Evolutionary conservation across 2,329 filamentous ascomycete genomes (phyloP).

Genomic region (Pseudogymnoascus verrucosus): DNA sequence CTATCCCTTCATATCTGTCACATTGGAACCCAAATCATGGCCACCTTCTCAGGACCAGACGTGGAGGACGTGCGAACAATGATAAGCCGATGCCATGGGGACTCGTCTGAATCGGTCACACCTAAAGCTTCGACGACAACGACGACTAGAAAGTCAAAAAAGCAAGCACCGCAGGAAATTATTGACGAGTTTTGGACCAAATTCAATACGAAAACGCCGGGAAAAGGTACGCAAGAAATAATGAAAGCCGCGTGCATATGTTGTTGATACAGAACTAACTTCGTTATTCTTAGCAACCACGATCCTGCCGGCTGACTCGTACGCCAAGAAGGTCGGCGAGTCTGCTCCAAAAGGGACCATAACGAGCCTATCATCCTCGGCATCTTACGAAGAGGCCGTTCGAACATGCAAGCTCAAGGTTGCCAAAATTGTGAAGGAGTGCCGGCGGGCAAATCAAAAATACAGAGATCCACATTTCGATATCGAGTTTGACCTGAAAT

Average conservation of each 20-base stretch:
- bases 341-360: constrained; percentile 46
- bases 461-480: constrained; percentile 85
- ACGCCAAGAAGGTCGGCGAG: constrained; percentile 52
- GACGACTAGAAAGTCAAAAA: constrained; percentile 32
- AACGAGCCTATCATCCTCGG: constrained; percentile 48
- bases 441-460: constrained; percentile 71
- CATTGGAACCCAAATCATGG: not conserved
- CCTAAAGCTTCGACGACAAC: not conserved
- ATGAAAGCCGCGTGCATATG: not conserved
- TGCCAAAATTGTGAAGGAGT: constrained; percentile 54
- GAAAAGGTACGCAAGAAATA: constrained; percentile 45
- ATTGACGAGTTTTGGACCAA: constrained; percentile 68
- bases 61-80: not conserved
- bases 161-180: constrained; percentile 56
- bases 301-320: constrained; percentile 60
- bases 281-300: constrained; percentile 45
- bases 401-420: constrained; percentile 60
- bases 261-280: not conserved
- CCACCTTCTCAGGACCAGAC: not conserved
- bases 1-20: not conserved
- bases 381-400: constrained; percentile 66
- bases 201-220: constrained; percentile 62
- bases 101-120: not conserved
- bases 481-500: constrained; percentile 68
- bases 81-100: not conserved